phyloP scores from a whole-genome alignment of 805 yeast genomes.

The Yarrowia porcina region DNA sequence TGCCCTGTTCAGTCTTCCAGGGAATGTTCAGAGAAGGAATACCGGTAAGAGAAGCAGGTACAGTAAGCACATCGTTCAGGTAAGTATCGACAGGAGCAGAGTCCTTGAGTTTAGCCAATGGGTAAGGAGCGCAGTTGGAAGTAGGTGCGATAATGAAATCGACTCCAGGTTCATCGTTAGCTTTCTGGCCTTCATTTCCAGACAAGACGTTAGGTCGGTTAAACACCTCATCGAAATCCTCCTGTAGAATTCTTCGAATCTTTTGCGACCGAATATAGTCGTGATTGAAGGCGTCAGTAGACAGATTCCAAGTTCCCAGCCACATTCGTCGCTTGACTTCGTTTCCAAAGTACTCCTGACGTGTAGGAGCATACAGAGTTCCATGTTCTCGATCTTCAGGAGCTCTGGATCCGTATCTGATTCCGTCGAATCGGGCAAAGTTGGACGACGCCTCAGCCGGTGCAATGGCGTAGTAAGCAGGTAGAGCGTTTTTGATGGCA shows the following conservation, averaged over 20 bases:
- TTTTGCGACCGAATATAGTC: conserved; percentile 75
- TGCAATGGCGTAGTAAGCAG: conserved; percentile 81
- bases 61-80: conserved; percentile 78
- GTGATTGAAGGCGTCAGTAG: conserved; percentile 66
- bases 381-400: conserved; percentile 36
- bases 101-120: conserved; percentile 44
- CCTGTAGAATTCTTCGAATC: conserved; percentile 56
- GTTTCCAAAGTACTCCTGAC: conserved; percentile 66
- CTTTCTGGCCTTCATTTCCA: conserved; percentile 37
- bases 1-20: conserved; percentile 40
- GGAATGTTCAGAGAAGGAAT: conserved; percentile 85
- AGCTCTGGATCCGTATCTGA: conserved; percentile 69
- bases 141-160: conserved; percentile 80
- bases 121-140: conserved; percentile 53
- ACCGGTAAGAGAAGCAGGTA: conserved; percentile 90
- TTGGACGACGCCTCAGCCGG: conserved; percentile 95
- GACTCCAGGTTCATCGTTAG: conserved; percentile 35
- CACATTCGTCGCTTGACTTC: conserved; percentile 83
- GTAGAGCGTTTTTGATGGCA: conserved; percentile 59
- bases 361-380: conserved; percentile 53
- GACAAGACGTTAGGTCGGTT: conserved; percentile 46
- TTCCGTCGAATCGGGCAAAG: conserved; percentile 84
- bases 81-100: conserved; percentile 57
- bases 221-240: conserved; percentile 67
- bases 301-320: conserved; percentile 81